Conservation (phyloP, 306 rosid species). For the Trifolium repens region DNA sequence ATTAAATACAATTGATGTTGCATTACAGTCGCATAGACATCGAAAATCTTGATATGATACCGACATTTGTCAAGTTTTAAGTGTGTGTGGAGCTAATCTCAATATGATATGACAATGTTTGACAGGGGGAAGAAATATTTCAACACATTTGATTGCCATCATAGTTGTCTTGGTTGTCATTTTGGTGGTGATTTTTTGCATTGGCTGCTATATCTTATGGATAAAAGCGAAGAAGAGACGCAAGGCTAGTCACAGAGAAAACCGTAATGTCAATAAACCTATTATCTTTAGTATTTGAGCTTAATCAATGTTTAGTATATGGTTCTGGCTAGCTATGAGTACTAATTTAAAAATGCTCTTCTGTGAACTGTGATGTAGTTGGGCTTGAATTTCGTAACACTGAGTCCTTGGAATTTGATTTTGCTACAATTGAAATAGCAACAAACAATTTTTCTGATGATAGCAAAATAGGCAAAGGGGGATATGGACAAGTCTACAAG, state of each 20-base stretch:
- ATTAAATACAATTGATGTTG: not conserved
- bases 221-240: conserved; percentile 39
- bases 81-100: not conserved
- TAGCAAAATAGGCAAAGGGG: conserved; percentile 62
- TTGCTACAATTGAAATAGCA: conserved; percentile 56
- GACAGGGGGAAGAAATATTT: conserved; percentile 45
- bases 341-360: not conserved
- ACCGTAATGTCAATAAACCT: conserved; percentile 41
- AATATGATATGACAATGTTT: conserved; percentile 18
- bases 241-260: conserved; percentile 4
- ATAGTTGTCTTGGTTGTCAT: conserved; percentile 39
- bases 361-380: conserved; percentile 39
- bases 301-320: not conserved
- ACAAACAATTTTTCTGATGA: conserved; percentile 54
- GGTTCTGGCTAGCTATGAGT: not conserved
- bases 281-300: conserved; percentile 10
- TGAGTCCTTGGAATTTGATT: conserved; percentile 57
- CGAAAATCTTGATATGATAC: too few relatives aligned
- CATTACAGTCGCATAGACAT: too few relatives aligned
- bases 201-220: conserved; percentile 35
- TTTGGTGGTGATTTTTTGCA: conserved; percentile 23
- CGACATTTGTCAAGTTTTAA: not conserved
- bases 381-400: conserved; percentile 37
- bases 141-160: conserved; percentile 30
- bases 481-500: conserved; percentile 70